Evolutionary conservation across 2,329 filamentous ascomycete genomes (phyloP).

Genomic region (Hypoxylon sp.): DNA sequence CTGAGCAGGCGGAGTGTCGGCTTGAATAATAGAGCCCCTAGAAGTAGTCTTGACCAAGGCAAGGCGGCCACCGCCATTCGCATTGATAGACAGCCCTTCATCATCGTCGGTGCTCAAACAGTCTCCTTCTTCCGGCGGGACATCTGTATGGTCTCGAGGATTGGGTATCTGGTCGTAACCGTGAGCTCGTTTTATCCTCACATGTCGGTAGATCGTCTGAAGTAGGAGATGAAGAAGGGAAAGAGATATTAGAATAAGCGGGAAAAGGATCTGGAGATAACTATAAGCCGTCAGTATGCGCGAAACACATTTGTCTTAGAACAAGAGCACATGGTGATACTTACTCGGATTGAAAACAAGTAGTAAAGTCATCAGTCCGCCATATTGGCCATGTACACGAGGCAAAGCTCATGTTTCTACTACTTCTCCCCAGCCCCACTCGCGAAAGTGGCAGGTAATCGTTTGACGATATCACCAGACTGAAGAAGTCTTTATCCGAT

Average conservation of each 20-base stretch:
- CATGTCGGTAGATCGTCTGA: constrained; percentile 67
- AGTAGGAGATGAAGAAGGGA: constrained; percentile 77
- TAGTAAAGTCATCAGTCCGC: constrained; percentile 73
- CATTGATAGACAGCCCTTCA: constrained; percentile 66
- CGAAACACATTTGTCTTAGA: constrained; percentile 8
- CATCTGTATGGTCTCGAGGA: constrained; percentile 63
- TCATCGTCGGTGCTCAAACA: constrained; percentile 70
- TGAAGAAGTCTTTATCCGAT: constrained; percentile 12
- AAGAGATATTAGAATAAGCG: constrained; percentile 75
- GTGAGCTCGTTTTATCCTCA: constrained; percentile 65
- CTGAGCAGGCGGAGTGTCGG: constrained; percentile 82
- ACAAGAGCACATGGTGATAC: constrained; percentile 52
- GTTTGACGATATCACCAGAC: constrained; percentile 41
- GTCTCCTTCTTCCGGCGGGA: constrained; percentile 63
- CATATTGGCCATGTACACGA: constrained; percentile 71
- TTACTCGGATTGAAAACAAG: constrained; percentile 76
- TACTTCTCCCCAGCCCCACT: constrained; percentile 42
- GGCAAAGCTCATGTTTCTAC: constrained; percentile 59
- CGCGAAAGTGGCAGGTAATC: constrained; percentile 31
- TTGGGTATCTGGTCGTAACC: constrained; percentile 70
- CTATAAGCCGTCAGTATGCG: constrained; percentile 59
- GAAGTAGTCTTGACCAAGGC: constrained; percentile 71
- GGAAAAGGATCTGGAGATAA: constrained; percentile 84
- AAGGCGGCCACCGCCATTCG: constrained; percentile 65
- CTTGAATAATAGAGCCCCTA: constrained; percentile 74